Evolutionary conservation across 306 rosid species (phyloP), one percentile per base, ranked within the genome.

Genomic region (Geum urbanum): DNA sequence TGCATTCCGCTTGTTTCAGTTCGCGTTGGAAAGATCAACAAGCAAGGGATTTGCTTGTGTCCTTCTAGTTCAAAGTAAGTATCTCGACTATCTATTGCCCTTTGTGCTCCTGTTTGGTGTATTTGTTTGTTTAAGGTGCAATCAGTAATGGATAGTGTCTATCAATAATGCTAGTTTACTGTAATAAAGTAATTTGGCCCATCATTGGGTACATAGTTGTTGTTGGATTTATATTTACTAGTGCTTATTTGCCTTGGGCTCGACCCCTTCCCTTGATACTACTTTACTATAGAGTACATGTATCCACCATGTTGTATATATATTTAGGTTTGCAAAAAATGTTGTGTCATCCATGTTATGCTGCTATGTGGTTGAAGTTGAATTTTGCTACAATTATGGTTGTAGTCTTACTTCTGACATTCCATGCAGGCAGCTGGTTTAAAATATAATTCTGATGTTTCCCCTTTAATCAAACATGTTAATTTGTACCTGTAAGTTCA

Each of bases 1-100:
- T 95, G 96, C 69, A 84, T 91, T 66, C 99, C 99, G 10, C 97
- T 95, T 61, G 99, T 95, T 63, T 89, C 99, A 2, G 72, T 95
- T 12, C 97, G 99, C 15, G 97, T 89, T 45, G 99, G 99, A 39
- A 87, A 79, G 82, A 83, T 95, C 63, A 78, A 71, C 78, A 84
- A 82, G 91, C 92, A 84, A 71, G 96, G 91, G 76, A 74, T 69
- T 57, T 85, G 85, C 7, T 63, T 91, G 48, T 87, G 83, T 57
- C 99, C 99, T 51, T 82, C 95, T 55, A 71, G 82, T 49, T 54
- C 68, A 74, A 95, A 96, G 99, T 91, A 91, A 76, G 69, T 46
- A 13, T 75, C 22, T 27, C 2, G 35, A 3, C 32, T n/a, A 50
- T 56, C 39, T 40, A 22, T 68, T 19, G 13, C 13, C 52, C 46